These are phyloP conservation scores for Cutaneotrichosporon mucoides DNA, from an alignment of 1,284 basidiomycete genomes.

Conservation along the genomic window DNA sequence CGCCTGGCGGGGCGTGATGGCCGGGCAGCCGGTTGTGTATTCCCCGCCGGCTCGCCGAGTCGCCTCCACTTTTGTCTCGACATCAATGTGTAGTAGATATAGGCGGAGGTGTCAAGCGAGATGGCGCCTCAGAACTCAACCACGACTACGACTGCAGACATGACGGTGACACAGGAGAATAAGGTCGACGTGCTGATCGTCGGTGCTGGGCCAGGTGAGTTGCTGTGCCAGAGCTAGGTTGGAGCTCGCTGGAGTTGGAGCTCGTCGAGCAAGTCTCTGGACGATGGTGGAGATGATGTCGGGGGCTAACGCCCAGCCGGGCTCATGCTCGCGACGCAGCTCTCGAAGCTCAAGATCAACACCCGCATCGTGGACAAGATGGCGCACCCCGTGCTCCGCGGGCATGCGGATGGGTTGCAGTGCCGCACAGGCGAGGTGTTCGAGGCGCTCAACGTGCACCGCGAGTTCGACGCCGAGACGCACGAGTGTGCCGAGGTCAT, in stretches of 20 bases:
- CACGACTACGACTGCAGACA: too few relatives aligned
- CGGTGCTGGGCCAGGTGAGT: conserved; percentile 18
- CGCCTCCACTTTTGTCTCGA: too few relatives aligned
- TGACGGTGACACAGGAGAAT: not conserved
- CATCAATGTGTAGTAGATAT: too few relatives aligned
- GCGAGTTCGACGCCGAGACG: conserved; percentile 26
- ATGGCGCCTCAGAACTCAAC: too few relatives aligned
- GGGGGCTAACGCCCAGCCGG: conserved; percentile 9
- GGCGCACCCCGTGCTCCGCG: conserved; percentile 24
- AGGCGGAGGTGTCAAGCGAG: too few relatives aligned
- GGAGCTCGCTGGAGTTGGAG: not conserved
- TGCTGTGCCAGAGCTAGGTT: not conserved
- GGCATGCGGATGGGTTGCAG: conserved; percentile 30
- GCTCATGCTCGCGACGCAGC: conserved; percentile 20
- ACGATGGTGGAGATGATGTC: not conserved
- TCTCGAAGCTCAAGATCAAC: conserved; percentile 21
- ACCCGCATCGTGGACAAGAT: conserved; percentile 34
- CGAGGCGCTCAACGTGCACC: conserved; percentile 28
- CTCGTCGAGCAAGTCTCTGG: not conserved
- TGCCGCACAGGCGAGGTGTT: conserved; percentile 40
- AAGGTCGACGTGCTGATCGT: conserved; percentile 18
- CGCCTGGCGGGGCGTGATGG: too few relatives aligned
- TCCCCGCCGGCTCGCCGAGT: too few relatives aligned
- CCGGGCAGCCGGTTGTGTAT: too few relatives aligned
- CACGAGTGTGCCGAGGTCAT: conserved; percentile 32